phyloP scores from a whole-genome alignment of 2,329 filamentous ascomycete species.

The Diaporthe sp. region DNA sequence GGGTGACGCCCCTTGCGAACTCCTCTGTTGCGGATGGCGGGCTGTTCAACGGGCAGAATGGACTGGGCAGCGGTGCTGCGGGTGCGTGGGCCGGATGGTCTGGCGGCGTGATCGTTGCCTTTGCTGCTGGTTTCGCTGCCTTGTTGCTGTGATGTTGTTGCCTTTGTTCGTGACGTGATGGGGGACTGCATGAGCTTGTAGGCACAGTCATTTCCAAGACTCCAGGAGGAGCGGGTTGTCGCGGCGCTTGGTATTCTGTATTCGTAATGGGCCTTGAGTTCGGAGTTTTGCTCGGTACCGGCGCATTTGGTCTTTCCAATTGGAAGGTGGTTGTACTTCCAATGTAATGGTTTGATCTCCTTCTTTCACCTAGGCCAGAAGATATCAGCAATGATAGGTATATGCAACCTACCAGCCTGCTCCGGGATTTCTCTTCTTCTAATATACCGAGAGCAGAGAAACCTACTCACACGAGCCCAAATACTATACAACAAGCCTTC shows the following conservation, averaged over 20 bases:
- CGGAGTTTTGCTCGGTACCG: neutral
- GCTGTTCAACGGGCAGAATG: neutral
- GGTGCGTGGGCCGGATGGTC: neutral
- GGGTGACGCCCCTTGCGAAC: neutral
- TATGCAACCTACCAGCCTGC: neutral
- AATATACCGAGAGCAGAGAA: neutral
- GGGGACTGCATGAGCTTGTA: too few species aligned
- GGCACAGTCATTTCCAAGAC: neutral
- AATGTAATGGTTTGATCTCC: neutral
- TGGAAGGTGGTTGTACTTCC: neutral
- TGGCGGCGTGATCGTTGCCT: neutral
- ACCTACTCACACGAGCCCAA: too few species aligned
- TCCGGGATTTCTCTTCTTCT: neutral
- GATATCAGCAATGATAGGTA: neutral
- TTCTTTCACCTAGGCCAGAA: neutral
- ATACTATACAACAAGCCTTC: neutral
- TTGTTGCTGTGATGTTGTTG: neutral
- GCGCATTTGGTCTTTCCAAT: neutral
- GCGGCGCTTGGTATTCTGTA: neutral
- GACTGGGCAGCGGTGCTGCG: conserved; percentile 9
- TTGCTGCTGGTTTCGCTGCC: neutral
- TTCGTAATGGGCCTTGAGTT: neutral
- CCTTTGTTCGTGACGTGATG: neutral
- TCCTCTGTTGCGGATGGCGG: neutral
- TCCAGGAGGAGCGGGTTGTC: too few species aligned